phyloP scores from a whole-genome alignment of 129 eudicot species.

The Saposhnikovia divaricata region DNA sequence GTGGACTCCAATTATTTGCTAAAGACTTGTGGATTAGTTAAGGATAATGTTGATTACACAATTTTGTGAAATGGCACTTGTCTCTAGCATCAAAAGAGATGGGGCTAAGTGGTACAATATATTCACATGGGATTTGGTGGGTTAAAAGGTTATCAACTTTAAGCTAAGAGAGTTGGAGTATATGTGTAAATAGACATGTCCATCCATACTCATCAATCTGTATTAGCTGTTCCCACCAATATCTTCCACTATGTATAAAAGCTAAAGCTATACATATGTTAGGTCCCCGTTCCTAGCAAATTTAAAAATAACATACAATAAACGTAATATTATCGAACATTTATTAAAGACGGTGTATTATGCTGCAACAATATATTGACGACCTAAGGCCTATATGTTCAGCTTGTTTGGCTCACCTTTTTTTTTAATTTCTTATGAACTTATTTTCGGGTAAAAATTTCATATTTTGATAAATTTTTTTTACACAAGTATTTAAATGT shows the following conservation, averaged over 20 bases:
- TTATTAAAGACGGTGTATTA: too few species aligned
- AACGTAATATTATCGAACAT: too few species aligned
- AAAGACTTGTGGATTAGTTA: not conserved
- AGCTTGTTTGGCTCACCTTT: too few species aligned
- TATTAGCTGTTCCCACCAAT: not conserved
- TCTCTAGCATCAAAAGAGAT: not conserved
- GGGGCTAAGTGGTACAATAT: not conserved
- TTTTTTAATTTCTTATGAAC: too few species aligned
- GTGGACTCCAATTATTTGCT: not conserved
- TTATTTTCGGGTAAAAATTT: too few species aligned
- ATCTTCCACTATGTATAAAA: not conserved
- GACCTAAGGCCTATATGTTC: too few species aligned
- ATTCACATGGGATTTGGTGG: constrained; percentile 7
- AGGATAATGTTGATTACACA: not conserved
- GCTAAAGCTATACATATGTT: not conserved
- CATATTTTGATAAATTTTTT: too few species aligned
- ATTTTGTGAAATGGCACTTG: not conserved
- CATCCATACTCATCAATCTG: not conserved
- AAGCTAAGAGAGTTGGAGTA: not conserved
- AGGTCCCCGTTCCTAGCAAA: too few species aligned
- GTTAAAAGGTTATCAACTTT: not conserved
- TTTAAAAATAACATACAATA: too few species aligned
- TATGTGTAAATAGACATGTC: constrained; percentile 4
- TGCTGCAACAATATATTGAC: too few species aligned
- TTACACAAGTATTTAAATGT: too few species aligned